Percentiles rank a stretch among this genome's conserved stretches.
Evolutionary conservation across 768 basidiomycete species (phyloP).

Genomic region (Boletus reticulatus): DNA sequence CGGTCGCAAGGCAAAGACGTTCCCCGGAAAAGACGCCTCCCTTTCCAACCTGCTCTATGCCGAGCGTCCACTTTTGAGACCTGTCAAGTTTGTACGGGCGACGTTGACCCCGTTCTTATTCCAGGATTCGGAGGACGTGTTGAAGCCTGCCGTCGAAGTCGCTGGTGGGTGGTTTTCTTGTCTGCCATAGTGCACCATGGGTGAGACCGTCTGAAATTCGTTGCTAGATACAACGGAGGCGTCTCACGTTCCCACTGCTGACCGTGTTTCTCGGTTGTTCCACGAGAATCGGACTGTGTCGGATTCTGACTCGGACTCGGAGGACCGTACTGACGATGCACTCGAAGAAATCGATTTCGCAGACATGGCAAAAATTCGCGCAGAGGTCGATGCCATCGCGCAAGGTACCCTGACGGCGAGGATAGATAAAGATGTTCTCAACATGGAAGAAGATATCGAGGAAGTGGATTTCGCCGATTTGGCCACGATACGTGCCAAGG

Average conservation of each 20-base stretch:
- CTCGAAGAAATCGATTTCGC: slow-evolving; percentile 67
- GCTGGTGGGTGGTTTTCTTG: slow-evolving; percentile 36
- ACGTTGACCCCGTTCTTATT: slow-evolving; percentile 49
- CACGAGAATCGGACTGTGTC: slow-evolving; percentile 34
- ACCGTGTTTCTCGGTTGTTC: slow-evolving; percentile 65
- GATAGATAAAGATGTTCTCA: background rate
- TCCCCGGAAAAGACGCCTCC: slow-evolving; percentile 37
- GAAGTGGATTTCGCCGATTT: slow-evolving; percentile 51
- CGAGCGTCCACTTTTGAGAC: slow-evolving; percentile 62
- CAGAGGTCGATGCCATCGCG: slow-evolving; percentile 36
- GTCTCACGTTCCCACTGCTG: slow-evolving; percentile 67
- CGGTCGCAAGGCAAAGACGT: background rate
- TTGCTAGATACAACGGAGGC: slow-evolving; percentile 38
- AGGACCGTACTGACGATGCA: slow-evolving; percentile 29
- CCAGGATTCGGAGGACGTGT: slow-evolving; percentile 57
- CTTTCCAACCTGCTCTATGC: slow-evolving; percentile 55
- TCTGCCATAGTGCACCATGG: background rate
- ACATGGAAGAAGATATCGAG: slow-evolving; percentile 45
- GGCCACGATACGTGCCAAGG: slow-evolving; percentile 17
- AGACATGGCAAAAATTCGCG: slow-evolving; percentile 50
- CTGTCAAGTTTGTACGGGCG: slow-evolving; percentile 67
- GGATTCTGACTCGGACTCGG: slow-evolving; percentile 29
- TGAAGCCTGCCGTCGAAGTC: slow-evolving; percentile 51
- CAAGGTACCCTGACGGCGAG: background rate
- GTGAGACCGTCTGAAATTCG: background rate